phyloP scores from a whole-genome alignment of 2,329 filamentous ascomycete genomes.

The Falciphora oryzae region DNA sequence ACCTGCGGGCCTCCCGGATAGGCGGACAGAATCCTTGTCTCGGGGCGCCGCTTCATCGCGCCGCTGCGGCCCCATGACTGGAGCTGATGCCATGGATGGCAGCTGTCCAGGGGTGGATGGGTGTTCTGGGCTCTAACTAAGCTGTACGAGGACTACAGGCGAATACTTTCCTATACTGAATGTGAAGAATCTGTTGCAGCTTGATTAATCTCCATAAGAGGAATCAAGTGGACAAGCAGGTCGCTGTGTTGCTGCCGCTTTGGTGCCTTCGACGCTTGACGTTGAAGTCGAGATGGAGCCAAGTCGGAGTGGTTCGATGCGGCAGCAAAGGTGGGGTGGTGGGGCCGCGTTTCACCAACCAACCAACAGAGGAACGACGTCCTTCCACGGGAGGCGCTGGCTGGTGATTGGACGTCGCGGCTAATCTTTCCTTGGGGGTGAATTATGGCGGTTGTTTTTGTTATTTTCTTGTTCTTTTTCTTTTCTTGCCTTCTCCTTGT shows the following conservation, averaged over 20 bases:
- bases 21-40: background rate
- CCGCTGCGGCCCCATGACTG: background rate
- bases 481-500: too few relatives aligned
- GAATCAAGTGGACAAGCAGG: too few relatives aligned
- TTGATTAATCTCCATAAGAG: background rate
- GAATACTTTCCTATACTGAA: background rate
- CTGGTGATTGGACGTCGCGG: too few relatives aligned
- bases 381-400: too few relatives aligned
- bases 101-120: too few relatives aligned
- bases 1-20: background rate
- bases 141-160: too few relatives aligned
- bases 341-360: too few relatives aligned
- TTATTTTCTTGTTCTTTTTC: too few relatives aligned
- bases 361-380: too few relatives aligned
- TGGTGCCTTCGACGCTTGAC: background rate
- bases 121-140: too few relatives aligned
- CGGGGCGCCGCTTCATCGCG: background rate
- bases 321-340: background rate
- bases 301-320: background rate
- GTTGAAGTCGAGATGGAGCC: background rate
- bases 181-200: background rate
- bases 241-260: background rate
- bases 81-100: background rate
- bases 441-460: too few relatives aligned
- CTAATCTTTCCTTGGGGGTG: too few relatives aligned